These are phyloP conservation scores for Aciculoconidium aculeatum DNA, from an alignment of 805 yeast genomes.

Conservation along the genomic window DNA sequence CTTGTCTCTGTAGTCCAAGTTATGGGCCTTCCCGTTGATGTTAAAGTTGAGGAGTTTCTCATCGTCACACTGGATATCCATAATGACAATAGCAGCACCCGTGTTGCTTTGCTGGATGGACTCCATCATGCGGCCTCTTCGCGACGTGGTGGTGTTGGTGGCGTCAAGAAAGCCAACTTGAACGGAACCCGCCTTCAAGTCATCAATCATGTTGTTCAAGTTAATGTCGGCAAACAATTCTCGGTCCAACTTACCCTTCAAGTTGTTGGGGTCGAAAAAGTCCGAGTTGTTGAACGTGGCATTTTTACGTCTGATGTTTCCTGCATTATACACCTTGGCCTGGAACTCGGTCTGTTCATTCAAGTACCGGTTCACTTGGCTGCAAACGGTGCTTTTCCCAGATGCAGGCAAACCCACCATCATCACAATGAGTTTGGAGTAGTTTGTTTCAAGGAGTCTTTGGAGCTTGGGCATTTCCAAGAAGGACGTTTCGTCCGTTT, in stretches of 20 bases:
- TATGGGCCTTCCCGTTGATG: constrained; percentile 58
- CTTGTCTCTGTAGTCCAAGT: constrained; percentile 52
- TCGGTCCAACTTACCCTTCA: constrained; percentile 23
- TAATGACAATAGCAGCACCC: constrained; percentile 42
- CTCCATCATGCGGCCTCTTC: constrained; percentile 28
- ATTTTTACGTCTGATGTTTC: constrained; percentile 41
- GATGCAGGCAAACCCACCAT: constrained; percentile 39
- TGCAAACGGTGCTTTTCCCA: constrained; percentile 35
- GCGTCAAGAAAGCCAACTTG: constrained; percentile 39
- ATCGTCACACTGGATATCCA: constrained; percentile 59
- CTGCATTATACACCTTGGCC: constrained; percentile 42
- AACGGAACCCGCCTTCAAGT: constrained; percentile 19
- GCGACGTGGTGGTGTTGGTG: constrained; percentile 33
- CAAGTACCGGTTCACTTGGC: constrained; percentile 25
- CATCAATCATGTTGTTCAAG: constrained; percentile 26
- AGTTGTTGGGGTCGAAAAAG: constrained; percentile 34
- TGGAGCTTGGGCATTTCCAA: constrained; percentile 5
- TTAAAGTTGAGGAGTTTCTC: constrained; percentile 48
- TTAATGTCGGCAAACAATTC: constrained; percentile 32
- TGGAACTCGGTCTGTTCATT: constrained; percentile 19
- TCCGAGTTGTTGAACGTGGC: constrained; percentile 24
- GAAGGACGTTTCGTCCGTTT: constrained; percentile 5
- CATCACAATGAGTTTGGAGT: constrained; percentile 22
- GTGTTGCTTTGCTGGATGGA: constrained; percentile 17
- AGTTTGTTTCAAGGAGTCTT: constrained; percentile 6